Evolutionary conservation across 1,284 basidiomycete genomes (phyloP), one percentile per base, ranked within the genome.

Genomic region (Malassezia sp.): DNA sequence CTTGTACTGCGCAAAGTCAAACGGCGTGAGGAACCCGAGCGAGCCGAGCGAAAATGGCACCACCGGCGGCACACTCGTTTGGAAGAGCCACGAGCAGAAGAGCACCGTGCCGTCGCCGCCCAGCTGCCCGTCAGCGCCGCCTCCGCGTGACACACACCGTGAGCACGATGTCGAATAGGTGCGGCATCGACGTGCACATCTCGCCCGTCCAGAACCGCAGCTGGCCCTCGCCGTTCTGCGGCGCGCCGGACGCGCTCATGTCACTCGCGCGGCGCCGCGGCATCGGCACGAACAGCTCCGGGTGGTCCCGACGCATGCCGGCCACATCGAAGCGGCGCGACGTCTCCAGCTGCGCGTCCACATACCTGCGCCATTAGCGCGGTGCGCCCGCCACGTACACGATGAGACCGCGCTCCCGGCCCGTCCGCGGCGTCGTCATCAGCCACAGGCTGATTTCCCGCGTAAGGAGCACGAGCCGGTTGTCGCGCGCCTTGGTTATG

Each of bases 1-100:
- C 63, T 81, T 78, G 74, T 91, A 84, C 64, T 90, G 79, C 30
- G 80, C 78, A 67, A 93, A 97, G 72, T 96, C 88, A 62, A 97
- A 97, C 71, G 95, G 95, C 51, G 93, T 97, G 45, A 97, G 79
- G 75, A 99, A 97, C 10, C 93, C 93, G 18, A 99, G 79, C 8
- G 91, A 97, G 33, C 93, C 93, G n/a, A 97, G 79, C 0, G 93
- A 89, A 71, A 97, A 97, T 0, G 93, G 83, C 21, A 99, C 80
- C 29, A 97, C 88, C 5, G 93, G 93, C 10, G 93, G 93, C 10
- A 97, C 93, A 63, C 96, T 88, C 55, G 82, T 81, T 70, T 97
- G 93, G 76, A 99, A 99, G 27, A 99, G 77, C 93, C 93, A 97
- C 4, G 93, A 97, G 5, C 93, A 95, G 74, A 96, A 97, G 17